Base-by-base conservation (phyloP, 2,329 filamentous ascomycete species). In the Aspergillus ibericus region DNA sequence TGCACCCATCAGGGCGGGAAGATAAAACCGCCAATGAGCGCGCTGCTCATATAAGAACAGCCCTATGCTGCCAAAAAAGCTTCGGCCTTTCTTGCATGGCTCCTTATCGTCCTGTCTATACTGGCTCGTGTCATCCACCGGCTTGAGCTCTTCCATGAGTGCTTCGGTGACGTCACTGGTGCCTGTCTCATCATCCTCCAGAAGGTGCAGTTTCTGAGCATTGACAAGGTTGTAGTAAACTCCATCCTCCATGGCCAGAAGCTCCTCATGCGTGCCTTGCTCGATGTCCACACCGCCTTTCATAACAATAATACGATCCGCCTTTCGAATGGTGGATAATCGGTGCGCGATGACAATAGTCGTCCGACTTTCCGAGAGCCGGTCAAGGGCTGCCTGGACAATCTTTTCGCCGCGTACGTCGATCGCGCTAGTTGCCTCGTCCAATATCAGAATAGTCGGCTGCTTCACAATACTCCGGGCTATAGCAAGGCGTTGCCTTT, bases 401-500 rank as follows among this genome's bases (percentile, higher is more conserved):
- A 82, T 78, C 10, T 74, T 75, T 64, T 85, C 83, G 0, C 81
- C 82, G 13, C 80, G 76, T 1, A 83, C 81, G 63, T 86, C 83
- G 36, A 86, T 82, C 13, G 88, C 87, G 58, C 85, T 89, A 0
- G 89, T 92, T 1, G 90, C 90, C 73, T 93, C 89, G 67, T 95
- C 89, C 7, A 95, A 78, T 5, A 92, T 82, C 3, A 92, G 75
- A 1, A 92, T 84, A 0, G 79, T 77, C 0, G 89, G 89, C 52
- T 85, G 78, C 47, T 87, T 85, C 54, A 92, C 81, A 27, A 92
- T 86, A 10, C 87, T 87, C 7, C 89, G 81, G 0, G 89, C 89
- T 61, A 92, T 92, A 2, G 90, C 88, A 22, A 96, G 82, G 5
- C 92, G 85, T 71, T 96, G 91, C n/a, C 90, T 85, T 71, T 96